phyloP scores from a whole-genome alignment of 139 green algal genomes.

The Coelastrella sp. region DNA sequence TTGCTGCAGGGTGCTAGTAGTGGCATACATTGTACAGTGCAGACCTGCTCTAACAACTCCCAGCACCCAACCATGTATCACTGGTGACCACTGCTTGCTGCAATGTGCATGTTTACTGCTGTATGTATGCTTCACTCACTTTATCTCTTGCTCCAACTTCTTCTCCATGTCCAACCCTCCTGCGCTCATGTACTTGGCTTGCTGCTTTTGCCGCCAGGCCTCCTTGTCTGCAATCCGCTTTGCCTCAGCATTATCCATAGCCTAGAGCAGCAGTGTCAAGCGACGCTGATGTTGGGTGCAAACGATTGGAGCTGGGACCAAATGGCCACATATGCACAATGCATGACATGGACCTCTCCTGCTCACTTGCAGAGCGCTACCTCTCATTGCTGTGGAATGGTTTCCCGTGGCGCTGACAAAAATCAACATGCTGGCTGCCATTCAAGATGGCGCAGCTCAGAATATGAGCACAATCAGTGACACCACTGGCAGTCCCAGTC shows the following conservation, averaged over 20 bases:
- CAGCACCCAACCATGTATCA: background rate
- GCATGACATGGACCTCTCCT: no score
- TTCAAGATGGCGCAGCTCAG: background rate
- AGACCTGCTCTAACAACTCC: background rate
- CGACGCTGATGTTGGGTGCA: no score
- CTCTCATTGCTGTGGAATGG: no score
- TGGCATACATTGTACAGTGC: no score
- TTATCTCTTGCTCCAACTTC: conserved; percentile 14
- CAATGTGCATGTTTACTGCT: background rate
- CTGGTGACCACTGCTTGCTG: background rate
- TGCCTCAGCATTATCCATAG: conserved; percentile 36
- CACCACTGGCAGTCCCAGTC: background rate
- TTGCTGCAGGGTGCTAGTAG: no score
- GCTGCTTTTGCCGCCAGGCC: conserved; percentile 14
- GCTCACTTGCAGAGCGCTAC: no score
- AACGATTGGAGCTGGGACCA: background rate
- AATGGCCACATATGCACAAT: background rate
- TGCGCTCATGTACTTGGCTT: conserved; percentile 10
- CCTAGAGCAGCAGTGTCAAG: background rate
- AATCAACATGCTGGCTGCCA: no score
- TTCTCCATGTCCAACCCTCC: conserved; percentile 19
- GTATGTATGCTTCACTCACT: background rate
- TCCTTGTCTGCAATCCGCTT: conserved; percentile 30
- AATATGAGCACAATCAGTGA: no score
- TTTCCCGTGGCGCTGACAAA: no score